Evolutionary conservation across 2,329 filamentous ascomycete genomes (phyloP), one percentile per base, ranked within the genome.

Genomic region (Parafenestella ontariensis): DNA sequence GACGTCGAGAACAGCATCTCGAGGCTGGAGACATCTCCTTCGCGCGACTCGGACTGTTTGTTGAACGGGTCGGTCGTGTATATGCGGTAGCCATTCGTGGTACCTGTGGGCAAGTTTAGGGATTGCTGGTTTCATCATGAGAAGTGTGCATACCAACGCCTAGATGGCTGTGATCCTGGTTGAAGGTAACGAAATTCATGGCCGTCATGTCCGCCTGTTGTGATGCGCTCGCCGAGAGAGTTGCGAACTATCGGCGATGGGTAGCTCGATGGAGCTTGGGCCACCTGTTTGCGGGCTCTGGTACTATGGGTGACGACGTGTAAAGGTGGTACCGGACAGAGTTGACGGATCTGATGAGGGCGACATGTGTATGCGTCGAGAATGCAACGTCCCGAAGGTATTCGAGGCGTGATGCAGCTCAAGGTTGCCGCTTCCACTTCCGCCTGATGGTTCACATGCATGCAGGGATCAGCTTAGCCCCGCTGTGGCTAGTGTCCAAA

Each of bases 1-100:
- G 95, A 98, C 28, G 95, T 98, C 28, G 94, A 97, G 78, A 99
- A 99, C 62, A 99, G 87, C 93, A 98, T 98, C 81, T 99, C 95
- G 69, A 98, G 89, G 62, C 97, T 92, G 42, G 92, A 90, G 49
- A 99, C 94, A 76, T 98, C 96, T 56, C 91, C 92, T 73, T 98
- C 92, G 74, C 94, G 91, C 71, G 91, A 95, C 74, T 93, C 94
- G 77, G 95, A 97, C 72, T 93, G 92, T 78, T 96, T 95, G 66
- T 89, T 89, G 76, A 98, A 99, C 0, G 95, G 94, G 65, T 98
- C 95, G 62, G 94, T 98, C 64, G 92, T 94, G 78, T 96, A 99
- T 71, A 97, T 94, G 64, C 93, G 91, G 76, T 98, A 97, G 59
- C 95, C 95, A 78, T 90, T 92, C 39, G 91, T 91, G 58, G 95